Percentiles rank a stretch among this genome's conserved stretches.
phyloP scores from a whole-genome alignment of 192 early-diverging fungal species.

The Dimargaris cristalligena region DNA sequence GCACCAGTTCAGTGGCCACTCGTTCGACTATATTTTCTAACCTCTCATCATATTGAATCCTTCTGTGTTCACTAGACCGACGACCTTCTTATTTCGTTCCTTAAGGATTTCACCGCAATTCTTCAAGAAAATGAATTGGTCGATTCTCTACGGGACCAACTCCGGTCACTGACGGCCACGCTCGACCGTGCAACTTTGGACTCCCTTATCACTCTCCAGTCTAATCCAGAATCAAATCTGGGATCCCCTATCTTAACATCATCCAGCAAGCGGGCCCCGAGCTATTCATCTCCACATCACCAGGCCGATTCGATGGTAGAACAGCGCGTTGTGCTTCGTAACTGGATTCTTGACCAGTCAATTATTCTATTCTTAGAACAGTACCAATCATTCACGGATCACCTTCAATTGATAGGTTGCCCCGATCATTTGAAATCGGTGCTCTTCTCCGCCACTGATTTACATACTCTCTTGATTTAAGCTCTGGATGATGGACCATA shows the following conservation, averaged over 20 bases:
- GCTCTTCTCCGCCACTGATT: neutral
- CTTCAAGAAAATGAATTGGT: neutral
- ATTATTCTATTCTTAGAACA: neutral
- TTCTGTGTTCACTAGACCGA: neutral
- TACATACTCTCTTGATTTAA: neutral
- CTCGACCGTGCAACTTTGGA: neutral
- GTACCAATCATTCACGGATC: neutral
- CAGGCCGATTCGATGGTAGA: no score
- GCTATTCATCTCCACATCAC: no score
- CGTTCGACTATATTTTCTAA: no score
- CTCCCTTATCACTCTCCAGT: neutral
- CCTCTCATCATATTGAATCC: neutral
- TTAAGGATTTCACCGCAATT: neutral
- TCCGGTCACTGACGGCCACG: neutral
- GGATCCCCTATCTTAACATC: no score
- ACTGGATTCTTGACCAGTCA: neutral
- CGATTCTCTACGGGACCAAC: neutral
- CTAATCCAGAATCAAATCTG: neutral
- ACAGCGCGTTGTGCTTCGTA: no score
- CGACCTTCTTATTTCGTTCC: no score
- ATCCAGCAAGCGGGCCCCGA: no score
- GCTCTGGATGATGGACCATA: no score
- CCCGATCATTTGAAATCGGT: neutral
- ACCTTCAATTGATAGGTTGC: neutral
- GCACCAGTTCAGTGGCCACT: no score